These are phyloP conservation scores for Cerrena zonata DNA, from an alignment of 1,284 basidiomycete species.

Conservation along the genomic window DNA sequence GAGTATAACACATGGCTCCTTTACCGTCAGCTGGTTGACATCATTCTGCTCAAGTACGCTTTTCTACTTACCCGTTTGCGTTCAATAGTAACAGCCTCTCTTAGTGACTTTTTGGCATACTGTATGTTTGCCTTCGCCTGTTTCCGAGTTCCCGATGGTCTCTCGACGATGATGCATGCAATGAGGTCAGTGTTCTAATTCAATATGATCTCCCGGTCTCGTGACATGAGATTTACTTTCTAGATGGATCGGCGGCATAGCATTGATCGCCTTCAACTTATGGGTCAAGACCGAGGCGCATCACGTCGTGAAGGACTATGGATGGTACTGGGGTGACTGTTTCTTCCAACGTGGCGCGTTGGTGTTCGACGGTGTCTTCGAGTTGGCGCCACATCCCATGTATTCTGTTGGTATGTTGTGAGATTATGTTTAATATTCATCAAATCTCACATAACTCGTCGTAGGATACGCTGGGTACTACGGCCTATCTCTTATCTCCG, in stretches of 20 bases:
- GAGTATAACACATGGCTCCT: conserved; percentile 91
- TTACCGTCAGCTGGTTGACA: conserved; percentile 87
- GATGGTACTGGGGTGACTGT: conserved; percentile 98
- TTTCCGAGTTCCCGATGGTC: conserved; percentile 75
- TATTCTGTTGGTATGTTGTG: conserved; percentile 81
- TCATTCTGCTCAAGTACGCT: conserved; percentile 88
- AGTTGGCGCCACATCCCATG: conserved; percentile 87
- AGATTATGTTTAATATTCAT: too few relatives aligned
- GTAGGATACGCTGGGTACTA: conserved; percentile 92
- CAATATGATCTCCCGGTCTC: not conserved
- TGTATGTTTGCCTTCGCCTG: conserved; percentile 92
- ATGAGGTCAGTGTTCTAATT: conserved; percentile 48
- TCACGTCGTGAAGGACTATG: conserved; percentile 88
- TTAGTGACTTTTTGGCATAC: conserved; percentile 90
- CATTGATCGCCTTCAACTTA: conserved; percentile 88
- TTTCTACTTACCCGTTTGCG: conserved; percentile 1
- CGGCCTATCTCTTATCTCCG: conserved; percentile 84
- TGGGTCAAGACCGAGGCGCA: conserved; percentile 99
- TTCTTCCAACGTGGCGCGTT: conserved; percentile 90
- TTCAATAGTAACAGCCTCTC: not conserved
- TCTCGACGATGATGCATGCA: conserved; percentile 71
- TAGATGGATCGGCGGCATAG: conserved; percentile 83
- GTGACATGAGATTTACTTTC: not conserved
- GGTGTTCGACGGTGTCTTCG: conserved; percentile 97
- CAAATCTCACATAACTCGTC: not conserved